Evolutionary conservation across 2,329 filamentous ascomycete genomes (phyloP), one percentile per base, ranked within the genome.

Genomic region (Diaporthe sp.): DNA sequence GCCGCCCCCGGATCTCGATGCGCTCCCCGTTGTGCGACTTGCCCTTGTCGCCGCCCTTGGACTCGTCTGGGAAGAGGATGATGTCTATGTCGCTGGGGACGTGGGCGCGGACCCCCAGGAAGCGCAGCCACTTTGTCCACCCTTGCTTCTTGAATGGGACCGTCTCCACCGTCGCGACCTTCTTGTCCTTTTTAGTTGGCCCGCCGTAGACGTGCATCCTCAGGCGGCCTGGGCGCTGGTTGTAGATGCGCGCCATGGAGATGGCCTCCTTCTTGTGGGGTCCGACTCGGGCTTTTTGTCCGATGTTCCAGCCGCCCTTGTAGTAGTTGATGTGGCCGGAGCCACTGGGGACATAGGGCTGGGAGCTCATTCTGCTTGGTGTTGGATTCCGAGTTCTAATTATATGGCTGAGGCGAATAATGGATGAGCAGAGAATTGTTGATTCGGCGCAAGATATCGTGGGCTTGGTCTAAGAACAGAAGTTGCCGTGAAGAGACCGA

Each of bases 71-170:
- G 65, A 68, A 68, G 8, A 68, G 65, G 46, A 68, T 68, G 31
- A 68, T 68, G 46, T 68, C 65, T 2, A 68, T 17, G 46, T 68
- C 65, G 22, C 13, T 25, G 28, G 46, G 65, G 19, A 53, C 13
- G 7, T 12, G 19, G 3, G 22, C 2, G 34, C 65, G 65, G 31
- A 42, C 13, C 0, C 65, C 65, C 4, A 68, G 12, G 46, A 68
- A 68, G 34, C 65, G 65, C 13, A 68, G 65, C 65, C 65, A 68
- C 46, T 68, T 68, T 37, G 34, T 28, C 22, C 22, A 25, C 13
- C 46, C 28, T 9, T 42, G 65, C 65, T 68, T 68, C 28, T 51
- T 68, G 65, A 68, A 68, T 13, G 65, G 46, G 65, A 68, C 46
- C 13, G 65, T 68, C 34, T 68, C 65, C 7, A 68, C 46, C 8